Evolutionary conservation across 2,329 filamentous ascomycete species (phyloP), one percentile per base, ranked within the genome.

Genomic region (Thielaviopsis punctulata): DNA sequence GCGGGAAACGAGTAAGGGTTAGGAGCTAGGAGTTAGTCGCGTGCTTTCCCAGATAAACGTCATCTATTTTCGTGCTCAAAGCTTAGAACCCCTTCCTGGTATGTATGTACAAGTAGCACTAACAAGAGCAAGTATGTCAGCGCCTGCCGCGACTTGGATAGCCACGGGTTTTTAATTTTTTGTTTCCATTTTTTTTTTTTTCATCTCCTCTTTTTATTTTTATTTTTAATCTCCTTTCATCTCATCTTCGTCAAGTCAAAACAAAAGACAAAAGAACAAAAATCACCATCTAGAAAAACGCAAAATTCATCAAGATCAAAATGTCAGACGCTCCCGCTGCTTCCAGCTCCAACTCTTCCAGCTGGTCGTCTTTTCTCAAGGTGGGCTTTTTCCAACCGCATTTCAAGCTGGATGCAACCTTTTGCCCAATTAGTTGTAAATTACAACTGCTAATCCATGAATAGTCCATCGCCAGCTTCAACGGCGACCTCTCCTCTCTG

Each of bases 381-480:
- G 72, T 75, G 60, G 27, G 56, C 56, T 52, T 43, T n/a, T 22
- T 46, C 43, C 53, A 33, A 51, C 39, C 49, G 43, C 19, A 36
- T 44, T 33, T 30, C 27, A 18, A n/a, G n/a, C n/a, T n/a, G n/a
- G n/a, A n/a, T n/a, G n/a, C n/a, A n/a, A n/a, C n/a, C n/a, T n/a
- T n/a, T n/a, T n/a, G n/a, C n/a, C n/a, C n/a, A n/a, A n/a, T n/a
- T n/a, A n/a, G n/a, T n/a, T n/a, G n/a, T n/a, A n/a, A n/a, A n/a
- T n/a, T n/a, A n/a, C n/a, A n/a, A 51, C 48, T 33, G 7, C 23
- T 6, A 18, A 24, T 33, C 10, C 9, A 49, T 24, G 52, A 49
- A 61, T 57, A 78, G 75, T 87, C 84, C 47, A 84, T 89, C 62
- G 81, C 83, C 51, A 86, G 82, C 3, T 90, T 89, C 71, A 86